Percentiles rank a stretch among this genome's conserved stretches.
These are phyloP conservation scores for Cardamine chenopodiifolia DNA, from an alignment of 345 rosid genomes.

Conservation along the genomic window DNA sequence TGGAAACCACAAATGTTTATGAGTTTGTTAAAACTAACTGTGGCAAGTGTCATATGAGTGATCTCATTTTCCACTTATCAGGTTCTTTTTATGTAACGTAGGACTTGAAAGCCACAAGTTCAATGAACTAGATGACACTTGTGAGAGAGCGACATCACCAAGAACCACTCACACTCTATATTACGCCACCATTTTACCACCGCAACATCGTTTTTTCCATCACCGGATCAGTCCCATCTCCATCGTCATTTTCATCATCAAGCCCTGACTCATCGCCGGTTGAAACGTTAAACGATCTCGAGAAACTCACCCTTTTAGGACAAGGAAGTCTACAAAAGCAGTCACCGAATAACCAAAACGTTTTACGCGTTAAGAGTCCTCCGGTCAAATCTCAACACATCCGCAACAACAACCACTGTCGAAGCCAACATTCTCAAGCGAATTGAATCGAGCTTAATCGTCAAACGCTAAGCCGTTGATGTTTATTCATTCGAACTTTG, in stretches of 20 bases:
- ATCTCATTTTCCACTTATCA: not conserved
- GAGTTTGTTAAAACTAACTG: conserved; percentile 27
- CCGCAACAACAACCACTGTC: not conserved
- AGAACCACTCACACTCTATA: conserved; percentile 52
- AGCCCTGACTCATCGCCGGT: conserved; percentile 48
- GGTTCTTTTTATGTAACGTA: conserved; percentile 5
- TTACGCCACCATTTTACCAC: conserved; percentile 45
- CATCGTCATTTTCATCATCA: not conserved
- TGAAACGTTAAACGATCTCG: conserved; percentile 49
- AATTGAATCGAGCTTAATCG: conserved; percentile 51
- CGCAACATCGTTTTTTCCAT: conserved; percentile 9
- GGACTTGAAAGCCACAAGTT: conserved; percentile 25
- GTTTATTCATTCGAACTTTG: conserved; percentile 43
- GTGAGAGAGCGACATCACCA: conserved; percentile 68
- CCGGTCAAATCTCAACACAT: conserved; percentile 43
- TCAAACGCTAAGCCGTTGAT: conserved; percentile 56
- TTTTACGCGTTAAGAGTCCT: conserved; percentile 59
- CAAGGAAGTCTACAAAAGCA: conserved; percentile 67
- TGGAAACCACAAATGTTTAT: conserved; percentile 28
- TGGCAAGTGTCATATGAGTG: conserved; percentile 12
- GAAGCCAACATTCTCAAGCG: conserved; percentile 63
- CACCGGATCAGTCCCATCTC: conserved; percentile 4
- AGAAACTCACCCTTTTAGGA: conserved; percentile 60
- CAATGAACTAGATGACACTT: conserved; percentile 50
- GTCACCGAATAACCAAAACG: conserved; percentile 42